phyloP scores from a whole-genome alignment of 2,329 filamentous ascomycete species.

The Phoma sp. region DNA sequence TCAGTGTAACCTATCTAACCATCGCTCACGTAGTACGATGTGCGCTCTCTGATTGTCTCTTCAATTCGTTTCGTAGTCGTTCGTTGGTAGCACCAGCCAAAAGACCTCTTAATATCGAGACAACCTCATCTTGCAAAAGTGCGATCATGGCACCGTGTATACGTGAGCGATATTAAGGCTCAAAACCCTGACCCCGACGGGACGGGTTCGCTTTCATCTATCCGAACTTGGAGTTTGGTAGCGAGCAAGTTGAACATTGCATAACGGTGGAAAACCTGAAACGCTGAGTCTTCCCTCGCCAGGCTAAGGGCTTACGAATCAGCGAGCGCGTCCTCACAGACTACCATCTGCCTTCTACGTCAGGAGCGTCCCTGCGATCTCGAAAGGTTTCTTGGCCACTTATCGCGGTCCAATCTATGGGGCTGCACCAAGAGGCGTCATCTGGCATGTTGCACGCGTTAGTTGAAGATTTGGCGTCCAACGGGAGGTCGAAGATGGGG shows the following conservation, averaged over 20 bases:
- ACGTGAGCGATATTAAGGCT: not conserved
- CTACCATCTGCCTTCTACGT: conserved; percentile 14
- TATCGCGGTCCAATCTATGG: not conserved
- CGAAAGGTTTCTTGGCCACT: conserved; percentile 2
- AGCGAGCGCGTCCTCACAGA: conserved; percentile 29
- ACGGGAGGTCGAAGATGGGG: not conserved
- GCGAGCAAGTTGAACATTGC: conserved; percentile 15
- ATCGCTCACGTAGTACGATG: not conserved
- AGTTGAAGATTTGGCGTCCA: conserved; percentile 6
- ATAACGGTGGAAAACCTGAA: conserved; percentile 29
- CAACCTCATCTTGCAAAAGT: not conserved
- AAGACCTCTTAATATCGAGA: not conserved
- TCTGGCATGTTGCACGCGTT: conserved; percentile 5
- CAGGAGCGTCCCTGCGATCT: conserved; percentile 3
- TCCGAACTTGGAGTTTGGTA: conserved; percentile 12
- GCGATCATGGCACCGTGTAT: not conserved
- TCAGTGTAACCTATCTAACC: conserved; percentile 8
- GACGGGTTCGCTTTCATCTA: not conserved
- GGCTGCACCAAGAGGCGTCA: conserved; percentile 10
- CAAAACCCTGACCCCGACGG: not conserved
- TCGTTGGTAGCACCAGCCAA: not conserved
- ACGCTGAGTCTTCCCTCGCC: conserved; percentile 28
- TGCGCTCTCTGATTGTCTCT: not conserved
- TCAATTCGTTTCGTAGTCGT: not conserved
- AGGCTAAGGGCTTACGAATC: conserved; percentile 42